phyloP scores from a whole-genome alignment of 2,329 filamentous ascomycete species.

The Talaromyces sp. region DNA sequence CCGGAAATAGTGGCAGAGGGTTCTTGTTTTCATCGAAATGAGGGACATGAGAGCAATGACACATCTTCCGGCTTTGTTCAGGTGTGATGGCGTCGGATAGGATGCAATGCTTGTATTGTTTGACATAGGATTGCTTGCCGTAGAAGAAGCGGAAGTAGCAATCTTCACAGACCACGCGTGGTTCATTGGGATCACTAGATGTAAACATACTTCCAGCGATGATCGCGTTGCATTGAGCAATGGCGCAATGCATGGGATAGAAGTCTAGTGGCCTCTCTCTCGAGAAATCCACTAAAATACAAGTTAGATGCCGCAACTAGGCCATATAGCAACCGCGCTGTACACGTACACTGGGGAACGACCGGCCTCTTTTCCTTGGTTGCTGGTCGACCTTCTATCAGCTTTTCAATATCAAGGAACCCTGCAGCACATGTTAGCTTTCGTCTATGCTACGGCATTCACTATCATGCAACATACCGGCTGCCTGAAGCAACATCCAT shows the following conservation, averaged over 20 bases:
- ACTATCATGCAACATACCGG: background rate
- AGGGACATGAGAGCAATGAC: conserved; percentile 20
- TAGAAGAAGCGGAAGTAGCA: conserved; percentile 31
- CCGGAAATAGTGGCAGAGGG: background rate
- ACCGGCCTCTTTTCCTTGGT: conserved; percentile 21
- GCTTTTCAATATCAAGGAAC: conserved; percentile 38
- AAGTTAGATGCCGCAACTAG: background rate
- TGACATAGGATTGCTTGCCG: conserved; percentile 24
- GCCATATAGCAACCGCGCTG: background rate
- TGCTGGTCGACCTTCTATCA: conserved; percentile 32
- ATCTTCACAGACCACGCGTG: conserved; percentile 26
- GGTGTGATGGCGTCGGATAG: conserved; percentile 24
- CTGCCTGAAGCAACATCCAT: background rate
- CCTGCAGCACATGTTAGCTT: conserved; percentile 17
- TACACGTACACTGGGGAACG: conserved; percentile 20
- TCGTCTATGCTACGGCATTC: background rate
- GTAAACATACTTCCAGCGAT: conserved; percentile 27
- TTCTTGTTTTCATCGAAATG: background rate
- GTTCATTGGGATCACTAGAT: conserved; percentile 9
- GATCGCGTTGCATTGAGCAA: conserved; percentile 18
- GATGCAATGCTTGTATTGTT: conserved; percentile 34
- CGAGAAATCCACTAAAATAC: background rate
- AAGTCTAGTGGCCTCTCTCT: background rate
- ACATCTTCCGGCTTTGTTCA: conserved; percentile 23
- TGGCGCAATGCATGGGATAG: conserved; percentile 13